Conservation (phyloP, 163 green algal genomes). For the Chlamydomonas reinhardtii region DNA sequence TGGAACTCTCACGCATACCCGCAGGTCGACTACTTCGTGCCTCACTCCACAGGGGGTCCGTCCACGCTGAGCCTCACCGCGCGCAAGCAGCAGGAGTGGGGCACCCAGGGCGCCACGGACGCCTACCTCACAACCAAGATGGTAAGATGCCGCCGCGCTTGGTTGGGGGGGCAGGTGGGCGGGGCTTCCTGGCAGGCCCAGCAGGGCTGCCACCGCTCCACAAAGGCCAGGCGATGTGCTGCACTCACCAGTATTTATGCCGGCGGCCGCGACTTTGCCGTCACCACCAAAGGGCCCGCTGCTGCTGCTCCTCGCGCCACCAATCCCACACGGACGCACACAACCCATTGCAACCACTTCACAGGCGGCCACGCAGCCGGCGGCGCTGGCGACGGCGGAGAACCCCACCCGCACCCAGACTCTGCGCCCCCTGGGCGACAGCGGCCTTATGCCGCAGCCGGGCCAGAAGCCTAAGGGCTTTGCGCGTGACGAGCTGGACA, state of each 20-base stretch:
- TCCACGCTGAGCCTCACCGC: background rate
- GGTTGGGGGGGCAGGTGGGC: too few relatives aligned
- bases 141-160: constrained; percentile 19
- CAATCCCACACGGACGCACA: too few relatives aligned
- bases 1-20: too few relatives aligned
- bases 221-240: too few relatives aligned
- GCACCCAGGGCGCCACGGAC: background rate
- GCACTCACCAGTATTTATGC: too few relatives aligned
- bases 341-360: too few relatives aligned
- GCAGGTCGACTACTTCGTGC: constrained; percentile 30
- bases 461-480: constrained; percentile 33
- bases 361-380: background rate
- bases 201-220: too few relatives aligned
- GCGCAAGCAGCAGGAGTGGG: constrained; percentile 35
- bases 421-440: constrained; percentile 23
- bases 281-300: too few relatives aligned
- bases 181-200: too few relatives aligned
- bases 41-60: constrained; percentile 13
- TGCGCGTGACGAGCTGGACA: constrained; percentile 32
- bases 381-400: constrained; percentile 5
- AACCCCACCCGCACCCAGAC: background rate
- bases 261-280: too few relatives aligned
- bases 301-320: too few relatives aligned
- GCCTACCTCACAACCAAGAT: constrained; percentile 26
- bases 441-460: constrained; percentile 10